Evolutionary conservation across 768 basidiomycete species (phyloP).

Genomic region (Dentipellis fragilis): DNA sequence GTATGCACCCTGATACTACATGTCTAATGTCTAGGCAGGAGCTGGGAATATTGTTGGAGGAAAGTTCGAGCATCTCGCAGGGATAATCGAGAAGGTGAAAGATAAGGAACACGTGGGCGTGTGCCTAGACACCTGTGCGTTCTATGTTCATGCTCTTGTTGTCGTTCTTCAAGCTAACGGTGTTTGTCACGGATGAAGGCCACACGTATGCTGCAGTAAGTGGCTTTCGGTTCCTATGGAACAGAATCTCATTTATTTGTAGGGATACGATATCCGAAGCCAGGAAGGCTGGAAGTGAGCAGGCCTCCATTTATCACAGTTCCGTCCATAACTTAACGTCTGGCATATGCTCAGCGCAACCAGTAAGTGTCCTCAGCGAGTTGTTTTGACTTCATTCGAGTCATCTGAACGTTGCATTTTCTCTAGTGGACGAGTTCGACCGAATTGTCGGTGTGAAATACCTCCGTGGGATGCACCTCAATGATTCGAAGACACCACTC

Average conservation of each 20-base stretch:
- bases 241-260: not conserved
- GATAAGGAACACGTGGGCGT: constrained; percentile 72
- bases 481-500: constrained; percentile 64
- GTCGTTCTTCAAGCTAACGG: not conserved
- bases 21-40: constrained; percentile 44
- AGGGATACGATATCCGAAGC: constrained; percentile 79
- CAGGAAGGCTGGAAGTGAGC: constrained; percentile 44
- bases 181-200: constrained; percentile 27
- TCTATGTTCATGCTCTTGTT: constrained; percentile 8
- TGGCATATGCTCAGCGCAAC: not conserved
- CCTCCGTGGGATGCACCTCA: constrained; percentile 76
- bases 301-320: no score
- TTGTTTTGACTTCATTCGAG: no score
- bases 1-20: no score
- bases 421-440: constrained; percentile 54
- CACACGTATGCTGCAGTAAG: constrained; percentile 71
- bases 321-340: no score
- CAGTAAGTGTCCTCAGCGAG: not conserved
- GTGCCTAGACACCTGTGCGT: constrained; percentile 75
- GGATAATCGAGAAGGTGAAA: constrained; percentile 59
- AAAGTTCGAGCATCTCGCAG: constrained; percentile 53
- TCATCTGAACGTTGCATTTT: no score
- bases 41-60: constrained; percentile 72
- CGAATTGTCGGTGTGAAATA: constrained; percentile 60
- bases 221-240: not conserved